Evolutionary conservation across 306 rosid species (phyloP), one percentile per base, ranked within the genome.

Genomic region (Styphnolobium japonicum): DNA sequence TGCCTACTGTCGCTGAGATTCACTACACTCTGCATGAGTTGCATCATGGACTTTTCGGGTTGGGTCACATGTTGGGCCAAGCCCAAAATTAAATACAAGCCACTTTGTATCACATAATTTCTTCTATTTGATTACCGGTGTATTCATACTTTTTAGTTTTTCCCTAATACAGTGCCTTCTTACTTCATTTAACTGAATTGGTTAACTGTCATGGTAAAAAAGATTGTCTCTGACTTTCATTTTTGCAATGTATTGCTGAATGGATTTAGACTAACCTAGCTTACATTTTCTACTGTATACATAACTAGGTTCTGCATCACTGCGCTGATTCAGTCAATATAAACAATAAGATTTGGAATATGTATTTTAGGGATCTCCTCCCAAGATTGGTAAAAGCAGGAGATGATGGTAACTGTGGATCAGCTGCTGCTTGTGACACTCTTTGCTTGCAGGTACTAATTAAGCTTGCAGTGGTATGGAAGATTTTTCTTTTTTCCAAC

Each of bases 361-460:
- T 79, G 87, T 89, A 89, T 46, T 89, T 87, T 79, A 76, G 81
- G 64, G 81, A 81, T 45, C 85, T 89, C 60, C 89, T 89, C 71
- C 93, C 93, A 19, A 83, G 86, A 87, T 76, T 89, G 64, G 93
- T 85, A 16, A 73, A 71, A 67, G 42, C 25, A 72, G 88, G 89
- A 67, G 85, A 85, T 72, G 85, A 87, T 79, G 88, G 85, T 61
- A 85, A 89, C 55, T 67, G 36, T 73, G 91, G 93, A 83, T 85
- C 93, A 12, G 76, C 82, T 57, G 88, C 89, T 6, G 87, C 83
- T n/a, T 89, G 88, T 65, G 93, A 89, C 81, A 76, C 88, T 77
- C 81, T 85, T 27, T 89, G 93, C 80, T 66, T 87, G 88, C 89
- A 89, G 89, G 91, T 89, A 79, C 72, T 12, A 27, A 48, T 58